A percentile compares a stretch with the other conserved stretches of the same genome.
These are phyloP conservation scores for Solanum hybrid DNA, from an alignment of 305 asterid genomes.

Conservation along the genomic window DNA sequence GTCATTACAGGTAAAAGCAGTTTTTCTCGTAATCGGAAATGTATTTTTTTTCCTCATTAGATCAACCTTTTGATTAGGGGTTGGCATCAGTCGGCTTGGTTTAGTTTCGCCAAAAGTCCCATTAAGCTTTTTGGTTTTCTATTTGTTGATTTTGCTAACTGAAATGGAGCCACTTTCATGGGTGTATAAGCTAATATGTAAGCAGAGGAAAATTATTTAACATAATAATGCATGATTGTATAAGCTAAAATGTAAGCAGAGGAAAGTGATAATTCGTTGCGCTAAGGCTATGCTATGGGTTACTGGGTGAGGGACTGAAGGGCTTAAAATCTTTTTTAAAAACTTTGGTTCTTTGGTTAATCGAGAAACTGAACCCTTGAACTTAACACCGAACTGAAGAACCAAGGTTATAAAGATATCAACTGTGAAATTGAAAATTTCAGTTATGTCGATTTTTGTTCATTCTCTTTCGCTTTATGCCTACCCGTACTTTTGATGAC, in stretches of 20 bases:
- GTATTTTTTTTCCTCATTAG: background rate
- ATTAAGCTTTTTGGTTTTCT: background rate
- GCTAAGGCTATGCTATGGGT: background rate
- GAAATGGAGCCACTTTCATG: background rate
- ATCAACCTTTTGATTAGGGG: background rate
- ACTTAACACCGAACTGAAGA: background rate
- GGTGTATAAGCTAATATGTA: background rate
- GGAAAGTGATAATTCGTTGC: background rate
- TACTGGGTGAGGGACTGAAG: background rate
- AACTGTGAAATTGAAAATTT: background rate
- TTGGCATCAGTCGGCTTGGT: background rate
- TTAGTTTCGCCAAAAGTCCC: background rate
- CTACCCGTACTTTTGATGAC: background rate
- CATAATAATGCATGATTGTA: background rate
- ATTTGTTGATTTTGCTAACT: background rate
- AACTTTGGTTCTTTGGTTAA: background rate
- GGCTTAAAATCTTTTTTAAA: background rate
- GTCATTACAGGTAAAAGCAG: constrained; percentile 55
- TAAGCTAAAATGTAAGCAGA: background rate
- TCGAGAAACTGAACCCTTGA: background rate
- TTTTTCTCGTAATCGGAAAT: background rate
- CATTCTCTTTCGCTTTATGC: background rate
- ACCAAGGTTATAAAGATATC: background rate
- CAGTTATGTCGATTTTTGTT: background rate
- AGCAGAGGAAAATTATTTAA: background rate